phyloP scores from a whole-genome alignment of 23 red algal species.

The Gracilaria caudata region DNA sequence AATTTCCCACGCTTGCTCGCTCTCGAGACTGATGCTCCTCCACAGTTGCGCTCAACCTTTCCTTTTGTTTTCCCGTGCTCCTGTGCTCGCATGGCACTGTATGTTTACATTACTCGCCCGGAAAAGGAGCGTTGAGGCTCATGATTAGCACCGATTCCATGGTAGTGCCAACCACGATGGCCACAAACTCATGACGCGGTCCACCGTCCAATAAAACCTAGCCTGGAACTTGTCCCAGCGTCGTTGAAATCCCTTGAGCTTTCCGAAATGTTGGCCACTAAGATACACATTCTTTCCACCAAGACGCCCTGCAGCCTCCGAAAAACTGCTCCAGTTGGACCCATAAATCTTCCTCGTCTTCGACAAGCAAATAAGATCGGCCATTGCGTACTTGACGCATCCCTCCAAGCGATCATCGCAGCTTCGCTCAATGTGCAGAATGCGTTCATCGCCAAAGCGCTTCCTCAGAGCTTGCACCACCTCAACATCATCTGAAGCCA shows the following conservation, averaged over 20 bases:
- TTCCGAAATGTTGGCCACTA: conserved; percentile 67
- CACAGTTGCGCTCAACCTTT: not conserved
- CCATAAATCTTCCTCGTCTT: conserved; percentile 51
- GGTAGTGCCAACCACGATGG: conserved; percentile 12
- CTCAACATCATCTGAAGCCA: conserved; percentile 52
- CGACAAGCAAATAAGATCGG: conserved; percentile 43
- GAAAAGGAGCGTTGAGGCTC: not conserved
- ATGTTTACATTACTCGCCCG: not conserved
- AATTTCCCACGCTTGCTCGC: no score
- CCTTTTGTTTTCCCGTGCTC: not conserved
- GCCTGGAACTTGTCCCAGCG: not conserved
- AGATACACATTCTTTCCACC: conserved; percentile 26
- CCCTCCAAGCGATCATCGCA: conserved; percentile 61
- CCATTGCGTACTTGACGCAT: conserved; percentile 63
- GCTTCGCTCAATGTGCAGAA: conserved; percentile 18
- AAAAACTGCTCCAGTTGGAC: conserved; percentile 60
- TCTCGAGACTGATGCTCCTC: not conserved
- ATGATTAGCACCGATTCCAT: conserved; percentile 15
- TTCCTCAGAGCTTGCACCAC: not conserved
- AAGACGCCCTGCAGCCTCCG: conserved; percentile 58
- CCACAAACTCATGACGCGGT: not conserved
- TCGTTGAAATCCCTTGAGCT: not conserved
- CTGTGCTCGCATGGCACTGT: no score
- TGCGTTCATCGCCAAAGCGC: conserved; percentile 23
- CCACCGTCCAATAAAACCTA: not conserved